Base-by-base conservation (phyloP, 192 early-diverging fungal species). In the Coemansia sp. region DNA sequence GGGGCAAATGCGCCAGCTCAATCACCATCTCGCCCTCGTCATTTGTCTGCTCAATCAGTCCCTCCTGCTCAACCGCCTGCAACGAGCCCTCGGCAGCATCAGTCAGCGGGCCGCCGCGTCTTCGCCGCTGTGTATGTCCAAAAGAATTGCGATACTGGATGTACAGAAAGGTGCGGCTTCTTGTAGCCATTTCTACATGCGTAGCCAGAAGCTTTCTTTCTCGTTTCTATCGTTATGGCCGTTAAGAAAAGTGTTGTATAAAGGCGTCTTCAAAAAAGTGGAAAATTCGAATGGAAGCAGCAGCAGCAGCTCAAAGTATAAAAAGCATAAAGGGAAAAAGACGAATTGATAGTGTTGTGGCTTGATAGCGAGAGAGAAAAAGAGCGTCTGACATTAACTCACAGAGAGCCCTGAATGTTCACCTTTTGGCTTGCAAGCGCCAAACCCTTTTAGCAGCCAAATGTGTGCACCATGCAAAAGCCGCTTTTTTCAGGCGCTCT, bases 141-240 rank as follows among this genome's bases (percentile, higher is more conserved):
- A 93, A 94, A 10, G 94, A 90, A 67, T 95, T 94, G 58, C 96
- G 86, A 82, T 92, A 96, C 82, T 98, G 93, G 52, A 95, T 74
- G 77, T 96, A 98, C 18, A 98, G 83, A 46, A 94, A 85, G 31
- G 94, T 96, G 69, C 95, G 90, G 70, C 87, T 91, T 60, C 96
- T 87, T 13, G 94, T 93, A 5, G 96, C 92, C 91, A 92, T 92
- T 51, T 29, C 39, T 33, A 25, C 61, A 58, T 53, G 35, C 35
- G 35, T 37, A 37, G 35, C 35, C 12, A 2, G 15, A 43, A 43
- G 23, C 25, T 51, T 25, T 26, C 23, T 15, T 1, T 49, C 13
- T 0, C 25, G 9, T 9, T 51, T 12, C 7, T 51, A 26, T 12
- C 48, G 48, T 51, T 26, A 23, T 51, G 23, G 9, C 23, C 0